Conservation (phyloP, 83 land plant species). For the Thuja plicata region DNA sequence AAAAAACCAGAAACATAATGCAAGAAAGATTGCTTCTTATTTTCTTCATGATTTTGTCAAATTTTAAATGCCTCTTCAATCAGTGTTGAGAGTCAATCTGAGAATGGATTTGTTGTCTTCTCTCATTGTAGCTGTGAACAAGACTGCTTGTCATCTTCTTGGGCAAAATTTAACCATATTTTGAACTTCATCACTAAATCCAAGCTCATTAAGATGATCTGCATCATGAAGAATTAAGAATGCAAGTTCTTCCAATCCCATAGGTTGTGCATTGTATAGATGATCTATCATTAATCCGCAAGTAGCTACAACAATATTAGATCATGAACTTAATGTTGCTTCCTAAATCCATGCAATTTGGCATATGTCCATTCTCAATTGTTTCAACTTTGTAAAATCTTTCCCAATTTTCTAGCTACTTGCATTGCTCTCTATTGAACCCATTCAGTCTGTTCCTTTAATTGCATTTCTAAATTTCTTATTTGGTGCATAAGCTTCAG, state of each 20-base stretch:
- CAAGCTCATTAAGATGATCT: slow-evolving; percentile 92
- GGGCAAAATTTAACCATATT: slow-evolving; percentile 93
- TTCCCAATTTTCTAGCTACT: slow-evolving; percentile 72
- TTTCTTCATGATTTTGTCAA: too few relatives aligned
- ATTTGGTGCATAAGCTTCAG: slow-evolving; percentile 44
- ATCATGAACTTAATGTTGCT: slow-evolving; percentile 64
- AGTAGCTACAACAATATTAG: slow-evolving; percentile 96
- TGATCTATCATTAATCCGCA: slow-evolving; percentile 95
- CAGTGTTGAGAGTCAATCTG: slow-evolving; percentile 77
- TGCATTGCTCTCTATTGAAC: slow-evolving; percentile 76
- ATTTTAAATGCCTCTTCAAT: too few relatives aligned
- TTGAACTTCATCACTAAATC: slow-evolving; percentile 85
- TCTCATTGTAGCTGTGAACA: slow-evolving; percentile 98
- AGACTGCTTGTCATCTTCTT: slow-evolving; percentile 86
- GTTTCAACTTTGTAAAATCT: slow-evolving; percentile 63
- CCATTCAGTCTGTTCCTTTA: slow-evolving; percentile 75
- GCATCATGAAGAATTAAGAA: slow-evolving; percentile 94
- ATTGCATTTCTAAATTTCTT: slow-evolving; percentile 58
- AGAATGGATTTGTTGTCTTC: slow-evolving; percentile 95
- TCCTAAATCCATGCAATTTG: too few relatives aligned
- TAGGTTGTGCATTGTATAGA: slow-evolving; percentile 85
- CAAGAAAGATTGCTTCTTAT: too few relatives aligned
- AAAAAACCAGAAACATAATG: too few relatives aligned
- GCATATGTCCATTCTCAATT: slow-evolving; percentile 53
- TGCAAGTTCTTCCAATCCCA: slow-evolving; percentile 92